phyloP scores from a whole-genome alignment of 805 yeast species.

The Candida railenensis region DNA sequence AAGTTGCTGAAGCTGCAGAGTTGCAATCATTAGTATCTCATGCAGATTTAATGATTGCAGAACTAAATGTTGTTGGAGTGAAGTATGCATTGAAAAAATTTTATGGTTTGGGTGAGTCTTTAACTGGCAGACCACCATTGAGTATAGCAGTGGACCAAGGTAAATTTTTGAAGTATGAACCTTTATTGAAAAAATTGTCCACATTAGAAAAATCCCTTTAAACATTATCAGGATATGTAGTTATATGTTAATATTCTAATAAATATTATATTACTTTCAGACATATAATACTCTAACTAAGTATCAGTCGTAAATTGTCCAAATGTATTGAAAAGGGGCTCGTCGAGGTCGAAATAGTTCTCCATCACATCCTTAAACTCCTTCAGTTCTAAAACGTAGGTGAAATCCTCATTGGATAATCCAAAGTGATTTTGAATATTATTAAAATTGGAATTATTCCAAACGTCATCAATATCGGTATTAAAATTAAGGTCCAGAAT shows the following conservation, averaged over 20 bases:
- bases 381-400: neutral
- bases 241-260: too few relatives aligned
- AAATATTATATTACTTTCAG: neutral
- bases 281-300: neutral
- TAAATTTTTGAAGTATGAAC: constrained; percentile 4
- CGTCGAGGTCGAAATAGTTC: constrained; percentile 10
- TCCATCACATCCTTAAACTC: constrained; percentile 7
- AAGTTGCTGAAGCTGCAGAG: constrained; percentile 11
- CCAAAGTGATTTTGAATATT: neutral
- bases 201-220: constrained; percentile 8
- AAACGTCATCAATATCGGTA: neutral
- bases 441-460: neutral
- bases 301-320: neutral
- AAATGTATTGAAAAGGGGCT: constrained; percentile 11
- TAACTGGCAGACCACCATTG: constrained; percentile 24
- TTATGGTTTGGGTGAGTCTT: constrained; percentile 18
- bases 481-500: neutral
- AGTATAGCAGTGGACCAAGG: constrained; percentile 5
- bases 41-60: constrained; percentile 17
- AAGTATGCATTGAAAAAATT: constrained; percentile 15
- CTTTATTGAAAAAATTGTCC: constrained; percentile 6
- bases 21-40: constrained; percentile 10
- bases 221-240: too few relatives aligned
- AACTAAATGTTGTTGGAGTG: constrained; percentile 22
- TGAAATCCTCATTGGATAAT: neutral